Evolutionary conservation across 257 asterid genomes (phyloP), one percentile per base, ranked within the genome.

Genomic region (Parsonsia alboflavescens): DNA sequence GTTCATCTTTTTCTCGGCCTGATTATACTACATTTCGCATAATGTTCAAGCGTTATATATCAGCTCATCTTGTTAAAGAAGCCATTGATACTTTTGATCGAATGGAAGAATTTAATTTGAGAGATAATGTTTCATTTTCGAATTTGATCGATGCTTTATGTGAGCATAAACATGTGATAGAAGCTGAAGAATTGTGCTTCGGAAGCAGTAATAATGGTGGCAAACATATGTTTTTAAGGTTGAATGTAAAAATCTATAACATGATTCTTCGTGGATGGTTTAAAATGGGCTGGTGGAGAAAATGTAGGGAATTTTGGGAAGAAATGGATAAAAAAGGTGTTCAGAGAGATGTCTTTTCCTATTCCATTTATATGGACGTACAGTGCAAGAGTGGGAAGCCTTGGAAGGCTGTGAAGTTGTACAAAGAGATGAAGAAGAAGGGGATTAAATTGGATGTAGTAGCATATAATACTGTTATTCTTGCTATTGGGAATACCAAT

Each of bases 221-320:
- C 50, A 79, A 44, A 72, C 79, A 78, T 77, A 42, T 75, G 26
- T 78, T 81, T 44, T 82, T 85, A 54, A 74, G 77, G 50, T 76
- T 82, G 39, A 88, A 78, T 77, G 82, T 93, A 3, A 93, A 90
- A 77, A 78, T 85, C 19, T 79, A 88, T 75, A 92, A 90, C 78
- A 89, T 92, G 86, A 89, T 90, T 72, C 87, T 94, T 46, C 93
- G 96, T 0, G 97, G 98, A 19, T 94, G 90, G 91, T 88, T 85
- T 77, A 94, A 90, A 73, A 84, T 90, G 89, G 82, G 88, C 68
- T 87, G 97, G 97, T 90, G 98, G 97, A 81, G 83, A 42, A 94
- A 90, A 72, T 92, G 97, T 76, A 82, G 85, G 84, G 93, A 88
- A 83, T 86, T 88, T 70, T 94, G 97, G 98, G 97, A 94, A 76